A percentile compares a stretch with the other conserved stretches of the same genome.
These are phyloP conservation scores for Diaporthe destruens DNA, from an alignment of 2,329 filamentous ascomycete genomes.

Conservation along the genomic window DNA sequence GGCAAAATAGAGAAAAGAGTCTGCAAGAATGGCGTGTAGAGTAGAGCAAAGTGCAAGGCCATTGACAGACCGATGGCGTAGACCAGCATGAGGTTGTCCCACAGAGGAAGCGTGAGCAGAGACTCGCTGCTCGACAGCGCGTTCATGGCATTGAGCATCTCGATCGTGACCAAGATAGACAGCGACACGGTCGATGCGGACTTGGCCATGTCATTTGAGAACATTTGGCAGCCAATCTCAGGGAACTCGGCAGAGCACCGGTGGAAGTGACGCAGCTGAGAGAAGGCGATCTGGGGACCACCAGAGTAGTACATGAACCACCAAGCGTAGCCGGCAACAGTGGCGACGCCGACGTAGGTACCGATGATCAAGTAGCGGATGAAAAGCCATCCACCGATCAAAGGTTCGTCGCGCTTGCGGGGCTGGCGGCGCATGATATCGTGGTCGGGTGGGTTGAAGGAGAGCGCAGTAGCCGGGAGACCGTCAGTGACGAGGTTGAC, in stretches of 20 bases:
- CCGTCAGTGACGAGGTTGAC: constrained; percentile 98
- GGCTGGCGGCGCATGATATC: constrained; percentile 97
- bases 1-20: constrained; percentile 91
- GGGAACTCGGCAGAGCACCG: constrained; percentile 88
- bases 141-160: constrained; percentile 99
- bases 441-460: constrained; percentile 98
- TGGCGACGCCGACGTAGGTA: constrained; percentile 93
- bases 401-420: constrained; percentile 89
- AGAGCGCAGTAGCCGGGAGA: constrained; percentile 93
- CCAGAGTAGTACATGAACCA: constrained; percentile 98
- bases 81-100: constrained; percentile 98
- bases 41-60: constrained; percentile 91
- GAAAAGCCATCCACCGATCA: constrained; percentile 96
- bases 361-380: constrained; percentile 98
- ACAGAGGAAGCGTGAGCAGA: constrained; percentile 91
- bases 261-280: constrained; percentile 93
- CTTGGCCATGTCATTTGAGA: constrained; percentile 86
- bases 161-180: constrained; percentile 93
- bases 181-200: constrained; percentile 93
- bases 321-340: constrained; percentile 98
- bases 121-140: constrained; percentile 96
- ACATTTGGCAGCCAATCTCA: constrained; percentile 93
- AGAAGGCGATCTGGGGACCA: constrained; percentile 92
- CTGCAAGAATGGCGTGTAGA: constrained; percentile 93
- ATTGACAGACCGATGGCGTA: constrained; percentile 95